A percentile compares a stretch with the other conserved stretches of the same genome.
Conservation (phyloP, 1,284 basidiomycete genomes). For the Ceratobasidium sp. region DNA sequence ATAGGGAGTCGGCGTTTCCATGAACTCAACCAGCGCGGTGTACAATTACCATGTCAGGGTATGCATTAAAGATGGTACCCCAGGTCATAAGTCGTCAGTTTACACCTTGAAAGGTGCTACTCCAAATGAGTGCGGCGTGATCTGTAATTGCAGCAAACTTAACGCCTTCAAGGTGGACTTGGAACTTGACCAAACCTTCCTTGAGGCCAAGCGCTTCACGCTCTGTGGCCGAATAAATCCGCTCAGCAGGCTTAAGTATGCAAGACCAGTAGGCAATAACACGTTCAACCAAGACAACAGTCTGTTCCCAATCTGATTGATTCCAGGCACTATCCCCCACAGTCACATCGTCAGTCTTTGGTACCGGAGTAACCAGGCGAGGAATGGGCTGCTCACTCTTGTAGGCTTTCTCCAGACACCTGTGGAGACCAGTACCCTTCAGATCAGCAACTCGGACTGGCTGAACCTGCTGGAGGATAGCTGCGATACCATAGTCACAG, state of each 20-base stretch:
- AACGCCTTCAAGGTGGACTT: slow-evolving; percentile 53
- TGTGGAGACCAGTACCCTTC: slow-evolving; percentile 54
- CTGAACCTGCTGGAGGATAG: slow-evolving; percentile 57
- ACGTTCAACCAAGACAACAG: slow-evolving; percentile 53
- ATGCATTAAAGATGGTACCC: slow-evolving; percentile 54
- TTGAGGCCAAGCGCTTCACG: slow-evolving; percentile 54
- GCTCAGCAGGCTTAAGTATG: slow-evolving; percentile 52
- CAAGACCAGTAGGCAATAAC: slow-evolving; percentile 55
- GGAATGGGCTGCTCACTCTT: slow-evolving; percentile 47
- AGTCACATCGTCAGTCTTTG: slow-evolving; percentile 44
- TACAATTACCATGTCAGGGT: slow-evolving; percentile 53
- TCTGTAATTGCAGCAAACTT: slow-evolving; percentile 52
- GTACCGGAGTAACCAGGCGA: slow-evolving; percentile 45
- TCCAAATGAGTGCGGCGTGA: slow-evolving; percentile 55
- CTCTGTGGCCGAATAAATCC: slow-evolving; percentile 56
- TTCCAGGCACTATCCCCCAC: slow-evolving; percentile 45
- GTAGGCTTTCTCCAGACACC: slow-evolving; percentile 47
- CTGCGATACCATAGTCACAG: slow-evolving; percentile 54
- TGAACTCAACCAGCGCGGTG: slow-evolving; percentile 55
- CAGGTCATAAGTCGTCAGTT: slow-evolving; percentile 53
- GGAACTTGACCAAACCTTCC: slow-evolving; percentile 55
- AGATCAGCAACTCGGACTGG: slow-evolving; percentile 54
- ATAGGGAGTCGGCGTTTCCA: slow-evolving; percentile 54
- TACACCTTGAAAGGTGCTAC: slow-evolving; percentile 53
- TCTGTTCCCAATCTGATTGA: slow-evolving; percentile 50